Evolutionary conservation across 805 yeast species (phyloP).

Genomic region (Schwanniomyces yamadae): DNA sequence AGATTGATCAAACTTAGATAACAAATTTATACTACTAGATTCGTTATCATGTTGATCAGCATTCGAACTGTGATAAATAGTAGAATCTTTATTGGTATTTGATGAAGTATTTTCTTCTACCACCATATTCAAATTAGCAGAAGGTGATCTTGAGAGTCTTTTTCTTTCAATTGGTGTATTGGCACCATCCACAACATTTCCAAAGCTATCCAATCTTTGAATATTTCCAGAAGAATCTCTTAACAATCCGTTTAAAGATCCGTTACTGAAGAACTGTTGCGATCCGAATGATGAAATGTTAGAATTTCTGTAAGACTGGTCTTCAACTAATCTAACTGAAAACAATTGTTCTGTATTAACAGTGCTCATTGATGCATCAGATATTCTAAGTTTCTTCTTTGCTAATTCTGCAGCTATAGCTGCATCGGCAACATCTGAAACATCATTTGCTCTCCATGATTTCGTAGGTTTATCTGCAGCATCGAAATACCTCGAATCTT

Average conservation of each 20-base stretch:
- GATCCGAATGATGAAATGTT: conserved; percentile 20
- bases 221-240: conserved; percentile 36
- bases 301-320: conserved; percentile 35
- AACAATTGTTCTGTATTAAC: conserved; percentile 82
- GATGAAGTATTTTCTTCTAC: conserved; percentile 27
- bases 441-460: conserved; percentile 44
- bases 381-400: conserved; percentile 56
- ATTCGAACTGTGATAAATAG: conserved; percentile 10
- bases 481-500: conserved; percentile 28
- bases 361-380: conserved; percentile 73
- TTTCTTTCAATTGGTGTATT: conserved; percentile 1
- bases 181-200: conserved; percentile 34
- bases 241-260: conserved; percentile 24
- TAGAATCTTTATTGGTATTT: conserved; percentile 9
- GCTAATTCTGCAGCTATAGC: conserved; percentile 11
- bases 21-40: conserved; percentile 15
- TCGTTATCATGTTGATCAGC: background rate
- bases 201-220: conserved; percentile 46
- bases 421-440: conserved; percentile 19
- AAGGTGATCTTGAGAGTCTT: conserved; percentile 21
- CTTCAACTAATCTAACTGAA: conserved; percentile 74
- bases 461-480: conserved; percentile 39
- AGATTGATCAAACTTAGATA: conserved; percentile 19
- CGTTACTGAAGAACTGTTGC: conserved; percentile 23
- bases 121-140: conserved; percentile 27